Evolutionary conservation across 768 basidiomycete species (phyloP).

Genomic region (Mycena sanguinolenta): DNA sequence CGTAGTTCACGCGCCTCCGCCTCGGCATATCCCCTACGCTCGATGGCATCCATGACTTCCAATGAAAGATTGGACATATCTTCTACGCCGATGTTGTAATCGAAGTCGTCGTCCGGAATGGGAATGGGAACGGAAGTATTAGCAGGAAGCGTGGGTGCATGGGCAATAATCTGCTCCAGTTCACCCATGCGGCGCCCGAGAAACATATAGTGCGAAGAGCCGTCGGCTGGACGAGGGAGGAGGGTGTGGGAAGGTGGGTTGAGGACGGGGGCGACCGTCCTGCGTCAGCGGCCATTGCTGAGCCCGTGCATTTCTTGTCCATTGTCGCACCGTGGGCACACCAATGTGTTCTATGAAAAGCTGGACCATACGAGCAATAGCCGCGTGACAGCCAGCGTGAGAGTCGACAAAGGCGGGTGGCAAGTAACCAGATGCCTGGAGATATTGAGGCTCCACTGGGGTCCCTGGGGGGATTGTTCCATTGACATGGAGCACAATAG

Average conservation of each 20-base stretch:
- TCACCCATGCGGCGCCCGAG: slow-evolving; percentile 2
- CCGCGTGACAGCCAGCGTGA: not conserved
- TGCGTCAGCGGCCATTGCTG: slow-evolving; percentile 8
- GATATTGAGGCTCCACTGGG: not conserved
- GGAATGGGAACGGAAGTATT: too few relatives aligned
- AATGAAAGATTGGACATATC: not conserved
- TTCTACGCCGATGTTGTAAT: too few relatives aligned
- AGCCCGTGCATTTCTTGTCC: not conserved
- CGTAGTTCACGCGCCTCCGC: not conserved
- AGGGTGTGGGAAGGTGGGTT: not conserved
- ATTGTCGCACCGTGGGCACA: not conserved
- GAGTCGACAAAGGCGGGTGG: not conserved
- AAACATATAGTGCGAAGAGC: slow-evolving; percentile 9
- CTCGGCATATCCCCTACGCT: slow-evolving; percentile 5
- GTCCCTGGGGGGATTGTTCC: slow-evolving; percentile 7
- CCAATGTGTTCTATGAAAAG: slow-evolving; percentile 8
- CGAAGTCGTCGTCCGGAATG: too few relatives aligned
- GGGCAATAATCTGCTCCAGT: not conserved
- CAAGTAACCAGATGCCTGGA: slow-evolving; percentile 7
- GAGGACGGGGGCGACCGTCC: not conserved
- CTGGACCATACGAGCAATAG: slow-evolving; percentile 5
- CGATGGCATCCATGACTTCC: not conserved
- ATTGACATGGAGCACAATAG: slow-evolving; percentile 10
- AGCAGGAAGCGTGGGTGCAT: too few relatives aligned
- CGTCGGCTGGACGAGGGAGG: not conserved